These are phyloP conservation scores for Trichopus zeylanicus DNA, from an alignment of 116 monocot species.

Conservation along the genomic window DNA sequence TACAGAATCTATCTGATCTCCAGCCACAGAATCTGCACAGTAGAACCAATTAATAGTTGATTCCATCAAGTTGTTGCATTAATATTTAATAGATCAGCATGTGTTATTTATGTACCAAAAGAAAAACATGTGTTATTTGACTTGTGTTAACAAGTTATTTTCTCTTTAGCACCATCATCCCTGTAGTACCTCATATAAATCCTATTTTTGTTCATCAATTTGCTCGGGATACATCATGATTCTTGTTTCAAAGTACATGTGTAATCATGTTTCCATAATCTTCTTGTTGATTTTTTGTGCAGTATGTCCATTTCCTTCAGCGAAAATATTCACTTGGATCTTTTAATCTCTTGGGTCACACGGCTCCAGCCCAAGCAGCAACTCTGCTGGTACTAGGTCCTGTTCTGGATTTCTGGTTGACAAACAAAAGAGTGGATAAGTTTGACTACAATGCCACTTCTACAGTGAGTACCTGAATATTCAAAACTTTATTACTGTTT, in stretches of 20 bases:
- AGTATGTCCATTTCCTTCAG: conserved; percentile 51
- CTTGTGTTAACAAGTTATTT: too few relatives aligned
- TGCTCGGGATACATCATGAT: not conserved
- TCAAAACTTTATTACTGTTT: not conserved
- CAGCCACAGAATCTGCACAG: too few relatives aligned
- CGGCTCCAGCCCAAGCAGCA: conserved; percentile 47
- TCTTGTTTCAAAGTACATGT: not conserved
- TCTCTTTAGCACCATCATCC: too few relatives aligned
- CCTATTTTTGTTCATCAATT: too few relatives aligned
- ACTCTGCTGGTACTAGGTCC: conserved; percentile 37
- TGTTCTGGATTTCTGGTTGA: conserved; percentile 46
- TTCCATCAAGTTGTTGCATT: too few relatives aligned
- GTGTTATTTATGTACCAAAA: too few relatives aligned
- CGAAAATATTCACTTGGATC: conserved; percentile 50
- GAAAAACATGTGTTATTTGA: too few relatives aligned
- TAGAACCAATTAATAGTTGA: too few relatives aligned
- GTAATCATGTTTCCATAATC: not conserved
- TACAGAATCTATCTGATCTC: too few relatives aligned
- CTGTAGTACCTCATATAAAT: too few relatives aligned
- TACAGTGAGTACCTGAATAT: conserved; percentile 18
- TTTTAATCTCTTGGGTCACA: conserved; percentile 44
- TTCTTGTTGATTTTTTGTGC: conserved; percentile 5
- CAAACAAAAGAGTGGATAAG: conserved; percentile 40
- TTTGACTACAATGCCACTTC: conserved; percentile 27
- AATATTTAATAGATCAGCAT: too few relatives aligned